Conservation (phyloP, 257 asterid genomes). For the Scutellaria galericulata region DNA sequence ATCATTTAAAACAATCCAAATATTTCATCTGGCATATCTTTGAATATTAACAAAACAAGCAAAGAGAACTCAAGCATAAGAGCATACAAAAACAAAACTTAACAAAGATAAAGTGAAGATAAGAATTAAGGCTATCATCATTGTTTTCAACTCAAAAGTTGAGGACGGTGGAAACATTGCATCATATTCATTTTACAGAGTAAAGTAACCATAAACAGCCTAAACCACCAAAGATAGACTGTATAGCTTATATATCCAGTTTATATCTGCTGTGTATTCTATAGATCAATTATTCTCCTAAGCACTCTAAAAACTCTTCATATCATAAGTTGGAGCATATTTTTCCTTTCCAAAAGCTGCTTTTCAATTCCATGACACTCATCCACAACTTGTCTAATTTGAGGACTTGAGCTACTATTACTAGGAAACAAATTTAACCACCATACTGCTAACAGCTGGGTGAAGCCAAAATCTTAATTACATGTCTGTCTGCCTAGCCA, state of each 20-base stretch:
- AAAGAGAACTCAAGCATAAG: not conserved
- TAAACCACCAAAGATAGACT: not conserved
- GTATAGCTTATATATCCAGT: not conserved
- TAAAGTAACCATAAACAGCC: not conserved
- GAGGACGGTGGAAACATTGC: not conserved
- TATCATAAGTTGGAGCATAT: not conserved
- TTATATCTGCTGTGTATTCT: not conserved
- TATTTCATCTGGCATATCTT: not conserved
- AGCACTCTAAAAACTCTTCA: not conserved
- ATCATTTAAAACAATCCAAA: constrained; percentile 2
- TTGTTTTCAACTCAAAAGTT: not conserved
- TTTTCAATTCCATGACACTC: not conserved
- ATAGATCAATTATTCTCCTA: not conserved
- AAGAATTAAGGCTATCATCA: not conserved
- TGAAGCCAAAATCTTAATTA: too few species aligned
- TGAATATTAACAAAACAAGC: constrained; percentile 1
- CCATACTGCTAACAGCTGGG: too few species aligned
- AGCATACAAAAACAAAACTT: not conserved
- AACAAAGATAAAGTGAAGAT: not conserved
- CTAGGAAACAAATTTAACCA: too few species aligned
- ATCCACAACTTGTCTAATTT: too few species aligned
- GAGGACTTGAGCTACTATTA: too few species aligned
- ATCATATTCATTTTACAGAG: not conserved
- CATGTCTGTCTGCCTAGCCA: too few species aligned
- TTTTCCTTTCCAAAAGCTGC: not conserved